phyloP scores from a whole-genome alignment of 2,329 filamentous ascomycete genomes.

The Aspergillus cejpii region DNA sequence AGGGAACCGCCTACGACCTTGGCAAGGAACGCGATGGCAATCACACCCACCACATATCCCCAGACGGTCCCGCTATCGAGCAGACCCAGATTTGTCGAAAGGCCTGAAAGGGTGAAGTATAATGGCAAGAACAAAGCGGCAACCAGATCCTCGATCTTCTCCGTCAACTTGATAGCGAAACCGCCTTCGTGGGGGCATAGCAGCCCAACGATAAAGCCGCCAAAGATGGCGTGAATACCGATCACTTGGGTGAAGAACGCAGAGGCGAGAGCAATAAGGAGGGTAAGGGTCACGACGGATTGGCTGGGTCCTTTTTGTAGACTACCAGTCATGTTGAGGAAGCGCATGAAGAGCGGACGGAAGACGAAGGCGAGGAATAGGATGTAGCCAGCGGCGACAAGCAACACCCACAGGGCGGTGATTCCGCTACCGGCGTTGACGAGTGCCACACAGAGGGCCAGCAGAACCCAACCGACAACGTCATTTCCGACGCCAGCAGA shows the following conservation, averaged over 20 bases:
- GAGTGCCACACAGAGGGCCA: constrained; percentile 86
- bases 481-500: constrained; percentile 92
- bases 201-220: constrained; percentile 79
- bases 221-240: constrained; percentile 90
- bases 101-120: constrained; percentile 86
- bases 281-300: constrained; percentile 71
- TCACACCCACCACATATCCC: constrained; percentile 82
- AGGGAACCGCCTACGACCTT: constrained; percentile 79
- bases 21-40: constrained; percentile 70
- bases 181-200: constrained; percentile 86
- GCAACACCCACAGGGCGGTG: constrained; percentile 75
- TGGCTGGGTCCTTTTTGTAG: constrained; percentile 85
- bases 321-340: constrained; percentile 66
- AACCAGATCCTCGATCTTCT: constrained; percentile 91
- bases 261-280: constrained; percentile 70
- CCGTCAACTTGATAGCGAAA: constrained; percentile 83
- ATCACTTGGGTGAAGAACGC: constrained; percentile 87
- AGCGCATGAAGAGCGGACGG: constrained; percentile 66
- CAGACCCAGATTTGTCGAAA: constrained; percentile 81
- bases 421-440: constrained; percentile 81
- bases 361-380: constrained; percentile 68
- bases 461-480: constrained; percentile 81
- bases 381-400: constrained; percentile 67
- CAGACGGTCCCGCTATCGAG: constrained; percentile 75
- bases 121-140: constrained; percentile 76